Evolutionary conservation across 2,329 filamentous ascomycete species (phyloP).

Genomic region (Diaporthe sp.): DNA sequence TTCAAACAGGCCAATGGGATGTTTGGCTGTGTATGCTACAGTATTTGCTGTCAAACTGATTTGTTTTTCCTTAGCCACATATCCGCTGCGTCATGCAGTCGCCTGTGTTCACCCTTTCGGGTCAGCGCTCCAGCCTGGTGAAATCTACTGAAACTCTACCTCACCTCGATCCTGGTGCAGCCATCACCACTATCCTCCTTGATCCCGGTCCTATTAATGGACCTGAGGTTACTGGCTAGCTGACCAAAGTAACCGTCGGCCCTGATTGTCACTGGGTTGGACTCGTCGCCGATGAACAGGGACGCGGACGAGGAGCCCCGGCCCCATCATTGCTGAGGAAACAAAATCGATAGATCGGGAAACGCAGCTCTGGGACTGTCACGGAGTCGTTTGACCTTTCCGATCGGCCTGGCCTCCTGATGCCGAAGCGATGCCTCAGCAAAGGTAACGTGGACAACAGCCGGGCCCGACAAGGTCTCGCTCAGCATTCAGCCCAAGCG

Average conservation of each 20-base stretch:
- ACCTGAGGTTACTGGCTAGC: slow-evolving; percentile 15
- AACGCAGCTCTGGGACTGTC: slow-evolving; percentile 31
- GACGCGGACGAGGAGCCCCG: slow-evolving; percentile 16
- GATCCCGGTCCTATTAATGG: slow-evolving; percentile 16
- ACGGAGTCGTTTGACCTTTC: slow-evolving; percentile 44
- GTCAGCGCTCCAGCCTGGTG: slow-evolving; percentile 50
- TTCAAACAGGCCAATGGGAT: slow-evolving; percentile 56
- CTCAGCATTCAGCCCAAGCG: slow-evolving; percentile 33
- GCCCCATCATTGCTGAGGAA: slow-evolving; percentile 21
- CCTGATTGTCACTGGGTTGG: not conserved
- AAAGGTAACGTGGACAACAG: slow-evolving; percentile 40
- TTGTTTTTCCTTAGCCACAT: slow-evolving; percentile 49
- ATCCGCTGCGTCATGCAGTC: slow-evolving; percentile 55
- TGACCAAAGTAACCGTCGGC: slow-evolving; percentile 19
- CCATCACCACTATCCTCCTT: slow-evolving; percentile 22
- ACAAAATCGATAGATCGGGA: slow-evolving; percentile 33
- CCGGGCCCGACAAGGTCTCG: slow-evolving; percentile 30
- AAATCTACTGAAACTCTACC: slow-evolving; percentile 54
- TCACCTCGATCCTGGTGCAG: slow-evolving; percentile 50
- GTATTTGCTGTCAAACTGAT: slow-evolving; percentile 60
- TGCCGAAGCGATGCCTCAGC: slow-evolving; percentile 40
- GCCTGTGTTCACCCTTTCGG: slow-evolving; percentile 55
- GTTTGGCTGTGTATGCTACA: slow-evolving; percentile 53
- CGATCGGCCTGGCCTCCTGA: slow-evolving; percentile 38
- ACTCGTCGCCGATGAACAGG: slow-evolving; percentile 31